Conservation (phyloP, 2,329 filamentous ascomycete species). For the Teratosphaeriaceae sp. region DNA sequence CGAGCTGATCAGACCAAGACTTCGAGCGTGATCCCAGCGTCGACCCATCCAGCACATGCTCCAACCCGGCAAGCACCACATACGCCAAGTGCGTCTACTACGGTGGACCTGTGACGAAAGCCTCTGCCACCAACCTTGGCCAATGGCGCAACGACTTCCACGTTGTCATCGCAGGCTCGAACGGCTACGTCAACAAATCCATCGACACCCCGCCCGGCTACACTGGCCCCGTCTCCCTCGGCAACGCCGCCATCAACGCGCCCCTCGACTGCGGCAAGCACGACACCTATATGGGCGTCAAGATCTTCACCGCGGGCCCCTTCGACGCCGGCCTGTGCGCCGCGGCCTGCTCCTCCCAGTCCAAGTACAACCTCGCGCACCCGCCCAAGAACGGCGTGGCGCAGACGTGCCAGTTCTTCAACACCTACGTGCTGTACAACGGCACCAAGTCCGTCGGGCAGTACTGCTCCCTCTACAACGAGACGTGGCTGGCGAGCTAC, state of each 20-base stretch:
- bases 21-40: slow-evolving; percentile 28
- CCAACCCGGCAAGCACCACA: slow-evolving; percentile 27
- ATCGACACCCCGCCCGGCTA: slow-evolving; percentile 21
- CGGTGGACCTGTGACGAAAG: slow-evolving; percentile 18
- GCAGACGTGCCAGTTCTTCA: slow-evolving; percentile 29
- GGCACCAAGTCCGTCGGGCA: slow-evolving; percentile 19
- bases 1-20: slow-evolving; percentile 2
- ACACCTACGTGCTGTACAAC: slow-evolving; percentile 28
- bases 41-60: slow-evolving; percentile 25
- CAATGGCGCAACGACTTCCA: slow-evolving; percentile 17
- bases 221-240: slow-evolving; percentile 14
- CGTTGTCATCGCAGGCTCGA: slow-evolving; percentile 17
- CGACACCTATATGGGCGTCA: slow-evolving; percentile 22
- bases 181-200: slow-evolving; percentile 23
- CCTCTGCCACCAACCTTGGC: slow-evolving; percentile 17
- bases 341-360: slow-evolving; percentile 19
- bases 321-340: slow-evolving; percentile 22
- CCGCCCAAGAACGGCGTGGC: slow-evolving; percentile 12
- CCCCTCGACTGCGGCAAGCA: slow-evolving; percentile 24
- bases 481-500: slow-evolving; percentile 17
- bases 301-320: slow-evolving; percentile 14
- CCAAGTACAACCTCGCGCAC: slow-evolving; percentile 19
- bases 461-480: slow-evolving; percentile 24
- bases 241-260: slow-evolving; percentile 25
- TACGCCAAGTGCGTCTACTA: slow-evolving; percentile 31